Evolutionary conservation across 2,329 filamentous ascomycete species (phyloP).

Genomic region (Colletotrichum abscissum): DNA sequence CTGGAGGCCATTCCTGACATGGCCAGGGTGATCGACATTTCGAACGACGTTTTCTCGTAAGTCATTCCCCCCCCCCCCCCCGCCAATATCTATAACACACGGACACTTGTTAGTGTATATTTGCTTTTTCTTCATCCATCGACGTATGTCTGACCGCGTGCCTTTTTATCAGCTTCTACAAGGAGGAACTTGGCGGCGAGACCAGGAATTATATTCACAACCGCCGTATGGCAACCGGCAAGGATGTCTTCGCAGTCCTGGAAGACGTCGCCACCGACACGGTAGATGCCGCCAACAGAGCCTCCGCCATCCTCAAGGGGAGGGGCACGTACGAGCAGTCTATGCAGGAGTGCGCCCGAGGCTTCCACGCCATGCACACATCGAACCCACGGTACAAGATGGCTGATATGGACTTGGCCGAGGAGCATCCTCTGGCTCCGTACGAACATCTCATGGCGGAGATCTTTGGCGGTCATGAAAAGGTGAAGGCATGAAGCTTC

Average conservation of each 20-base stretch:
- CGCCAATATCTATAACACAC: too few relatives aligned
- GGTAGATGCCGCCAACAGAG: slow-evolving; percentile 31
- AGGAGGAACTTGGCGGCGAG: slow-evolving; percentile 37
- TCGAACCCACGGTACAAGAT: slow-evolving; percentile 38
- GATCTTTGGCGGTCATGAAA: slow-evolving; percentile 24
- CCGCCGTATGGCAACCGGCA: slow-evolving; percentile 23
- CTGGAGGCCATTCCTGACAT: slow-evolving; percentile 40
- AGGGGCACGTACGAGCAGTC: slow-evolving; percentile 36
- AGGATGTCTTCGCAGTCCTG: slow-evolving; percentile 20
- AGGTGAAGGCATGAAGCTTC: slow-evolving; percentile 14
- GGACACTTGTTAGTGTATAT: too few relatives aligned
- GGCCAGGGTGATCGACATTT: slow-evolving; percentile 38
- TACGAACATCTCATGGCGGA: slow-evolving; percentile 35
- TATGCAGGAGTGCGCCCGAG: slow-evolving; percentile 34
- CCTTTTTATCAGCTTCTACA: slow-evolving; percentile 36
- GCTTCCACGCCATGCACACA: slow-evolving; percentile 39
- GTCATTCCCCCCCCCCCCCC: neutral
- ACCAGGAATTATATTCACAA: slow-evolving; percentile 39
- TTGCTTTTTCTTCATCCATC: too few relatives aligned
- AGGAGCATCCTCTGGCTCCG: slow-evolving; percentile 37
- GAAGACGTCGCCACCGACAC: slow-evolving; percentile 32
- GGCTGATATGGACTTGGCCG: slow-evolving; percentile 35
- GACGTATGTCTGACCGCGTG: neutral
- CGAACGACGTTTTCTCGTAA: slow-evolving; percentile 40
- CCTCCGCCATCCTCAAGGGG: slow-evolving; percentile 34